Base-by-base conservation (phyloP, 1,284 basidiomycete species). In the Coniophora puteana region DNA sequence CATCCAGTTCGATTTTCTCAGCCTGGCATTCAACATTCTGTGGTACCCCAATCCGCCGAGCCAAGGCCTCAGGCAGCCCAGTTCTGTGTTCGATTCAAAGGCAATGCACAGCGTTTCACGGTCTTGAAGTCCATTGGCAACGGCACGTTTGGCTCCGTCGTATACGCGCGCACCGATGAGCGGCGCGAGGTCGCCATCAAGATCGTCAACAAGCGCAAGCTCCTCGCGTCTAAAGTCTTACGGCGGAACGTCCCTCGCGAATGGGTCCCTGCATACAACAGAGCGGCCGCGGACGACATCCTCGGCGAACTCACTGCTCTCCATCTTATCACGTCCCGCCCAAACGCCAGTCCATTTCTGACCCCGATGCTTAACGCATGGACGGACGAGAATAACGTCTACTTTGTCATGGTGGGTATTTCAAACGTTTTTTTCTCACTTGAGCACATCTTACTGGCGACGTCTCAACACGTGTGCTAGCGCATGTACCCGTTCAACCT, bases 351-450 rank as follows among this genome's bases (percentile, higher is more conserved):
- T 14, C 36, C 23, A 8, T 38, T 26, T 16, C n/a, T 31, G 29
- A 38, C 36, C 5, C 23, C 36, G 5, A 13, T 38, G 2, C 26
- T 38, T 8, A 26, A 27, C 14, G 17, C 24, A 3, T 38, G 18
- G 17, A 16, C 26, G 16, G 36, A 38, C 16, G 4, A 25, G 12
- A 13, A 10, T 1, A 38, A 38, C 21, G 14, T 38, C 17, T 38
- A 38, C 22, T 28, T 38, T 20, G 36, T 38, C 16, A 26, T 38
- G 36, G 36, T 38, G 16, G 20, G 36, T 27, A 4, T 17, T 31
- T n/a, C 29, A 8, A 17, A 17, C 4, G 31, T 26, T 12, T 5
- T 11, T 4, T n/a, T 28, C 7, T 5, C 13, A 4, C 16, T 10
- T 8, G 10, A 5, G 11, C 16, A 8, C 6, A 20, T 27, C 22